Conservation (phyloP, 129 eudicot genomes). For the Oenanthe sinensis region DNA sequence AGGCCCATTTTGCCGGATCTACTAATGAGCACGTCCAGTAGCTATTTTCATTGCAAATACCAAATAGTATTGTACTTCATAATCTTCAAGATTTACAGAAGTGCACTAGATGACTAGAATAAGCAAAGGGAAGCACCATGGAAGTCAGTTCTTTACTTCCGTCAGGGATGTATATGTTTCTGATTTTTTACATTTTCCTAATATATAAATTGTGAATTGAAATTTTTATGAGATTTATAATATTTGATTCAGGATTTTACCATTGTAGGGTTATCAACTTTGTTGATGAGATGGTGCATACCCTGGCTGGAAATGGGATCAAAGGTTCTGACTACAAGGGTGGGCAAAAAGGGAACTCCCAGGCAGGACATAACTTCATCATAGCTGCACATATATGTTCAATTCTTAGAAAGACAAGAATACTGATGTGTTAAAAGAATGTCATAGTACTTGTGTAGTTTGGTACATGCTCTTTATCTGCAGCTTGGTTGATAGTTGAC, state of each 20-base stretch:
- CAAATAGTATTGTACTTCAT: background rate
- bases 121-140: background rate
- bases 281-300: slow-evolving; percentile 72
- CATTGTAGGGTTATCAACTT: slow-evolving; percentile 83
- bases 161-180: background rate
- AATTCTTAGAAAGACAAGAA: background rate
- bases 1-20: too few relatives aligned
- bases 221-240: background rate
- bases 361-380: slow-evolving; percentile 46
- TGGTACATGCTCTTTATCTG: background rate
- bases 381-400: background rate
- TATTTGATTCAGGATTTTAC: slow-evolving; percentile 6
- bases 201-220: background rate
- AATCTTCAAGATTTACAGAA: background rate
- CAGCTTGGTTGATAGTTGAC: background rate
- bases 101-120: background rate
- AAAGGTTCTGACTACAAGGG: slow-evolving; percentile 96
- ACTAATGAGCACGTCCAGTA: background rate
- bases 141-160: background rate
- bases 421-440: background rate
- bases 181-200: background rate
- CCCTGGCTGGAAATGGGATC: slow-evolving; percentile 96
- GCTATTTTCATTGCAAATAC: background rate
- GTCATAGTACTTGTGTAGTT: background rate
- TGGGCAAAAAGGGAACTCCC: slow-evolving; percentile 66